Evolutionary conservation across 495 filamentous ascomycete species (phyloP).

Genomic region (Daldinia vernicosa): DNA sequence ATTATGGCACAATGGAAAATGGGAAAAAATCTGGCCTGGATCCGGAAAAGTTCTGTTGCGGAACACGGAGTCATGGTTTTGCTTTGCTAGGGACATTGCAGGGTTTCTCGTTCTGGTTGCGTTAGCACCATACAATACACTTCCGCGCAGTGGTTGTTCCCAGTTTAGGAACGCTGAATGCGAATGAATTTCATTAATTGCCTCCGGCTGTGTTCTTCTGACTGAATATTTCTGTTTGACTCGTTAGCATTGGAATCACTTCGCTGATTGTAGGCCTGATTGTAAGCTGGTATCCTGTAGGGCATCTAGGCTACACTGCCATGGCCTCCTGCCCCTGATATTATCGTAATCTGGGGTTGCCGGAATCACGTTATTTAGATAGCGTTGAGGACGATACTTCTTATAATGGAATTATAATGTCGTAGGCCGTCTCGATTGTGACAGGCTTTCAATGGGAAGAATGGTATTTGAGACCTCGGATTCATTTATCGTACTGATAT

Average conservation of each 20-base stretch:
- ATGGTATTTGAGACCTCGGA: too few relatives aligned
- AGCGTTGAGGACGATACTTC: too few relatives aligned
- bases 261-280: neutral
- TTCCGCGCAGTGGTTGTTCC: conserved; percentile 8
- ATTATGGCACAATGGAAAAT: conserved; percentile 22
- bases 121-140: conserved; percentile 15
- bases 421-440: too few relatives aligned
- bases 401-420: too few relatives aligned
- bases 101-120: conserved; percentile 21
- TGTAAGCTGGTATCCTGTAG: neutral
- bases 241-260: neutral
- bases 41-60: conserved; percentile 27
- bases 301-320: too few relatives aligned
- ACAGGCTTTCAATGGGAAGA: too few relatives aligned
- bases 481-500: too few relatives aligned
- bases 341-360: too few relatives aligned
- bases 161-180: conserved; percentile 15
- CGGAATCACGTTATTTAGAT: too few relatives aligned
- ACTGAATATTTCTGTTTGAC: neutral
- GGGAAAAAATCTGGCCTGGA: conserved; percentile 24
- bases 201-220: neutral
- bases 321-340: too few relatives aligned
- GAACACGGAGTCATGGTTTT: conserved; percentile 40
- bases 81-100: conserved; percentile 36
- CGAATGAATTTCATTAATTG: conserved; percentile 20